These are phyloP conservation scores for Leccinum truebloodii DNA, from an alignment of 768 basidiomycete species.

Conservation along the genomic window DNA sequence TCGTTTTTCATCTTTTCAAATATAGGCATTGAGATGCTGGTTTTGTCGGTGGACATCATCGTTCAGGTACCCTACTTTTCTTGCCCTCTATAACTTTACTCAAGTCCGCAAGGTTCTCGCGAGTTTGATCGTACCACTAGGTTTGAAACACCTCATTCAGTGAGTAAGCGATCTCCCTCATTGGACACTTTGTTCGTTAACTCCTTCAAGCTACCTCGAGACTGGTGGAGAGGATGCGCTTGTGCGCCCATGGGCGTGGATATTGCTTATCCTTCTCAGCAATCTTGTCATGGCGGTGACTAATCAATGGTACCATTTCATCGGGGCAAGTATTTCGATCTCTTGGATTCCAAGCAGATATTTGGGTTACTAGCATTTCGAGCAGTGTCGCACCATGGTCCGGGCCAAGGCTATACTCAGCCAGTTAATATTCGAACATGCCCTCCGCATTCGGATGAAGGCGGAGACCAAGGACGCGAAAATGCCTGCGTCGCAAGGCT, in stretches of 20 bases:
- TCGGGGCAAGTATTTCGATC: background rate
- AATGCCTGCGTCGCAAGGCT: background rate
- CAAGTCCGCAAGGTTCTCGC: background rate
- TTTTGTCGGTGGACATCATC: background rate
- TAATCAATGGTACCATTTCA: conserved; percentile 1
- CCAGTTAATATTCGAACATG: conserved; percentile 6
- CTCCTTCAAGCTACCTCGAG: background rate
- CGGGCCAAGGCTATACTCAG: conserved; percentile 2
- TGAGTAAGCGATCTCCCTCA: background rate
- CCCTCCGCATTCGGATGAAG: conserved; percentile 5
- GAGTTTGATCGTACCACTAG: background rate
- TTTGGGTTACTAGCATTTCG: background rate
- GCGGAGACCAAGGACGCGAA: background rate
- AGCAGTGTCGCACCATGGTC: conserved; percentile 4
- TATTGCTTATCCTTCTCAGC: background rate
- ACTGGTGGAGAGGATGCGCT: background rate
- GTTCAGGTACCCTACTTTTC: background rate
- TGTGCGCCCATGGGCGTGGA: conserved; percentile 6
- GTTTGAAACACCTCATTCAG: conserved; percentile 4
- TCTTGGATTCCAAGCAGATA: background rate
- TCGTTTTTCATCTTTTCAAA: background rate
- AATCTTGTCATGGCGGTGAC: background rate
- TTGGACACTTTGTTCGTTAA: background rate
- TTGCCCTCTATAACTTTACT: background rate
- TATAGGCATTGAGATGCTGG: background rate